Conservation (phyloP, 225 moss, liverwort and hornwort species). For the Pseudisothecium myosuroides region DNA sequence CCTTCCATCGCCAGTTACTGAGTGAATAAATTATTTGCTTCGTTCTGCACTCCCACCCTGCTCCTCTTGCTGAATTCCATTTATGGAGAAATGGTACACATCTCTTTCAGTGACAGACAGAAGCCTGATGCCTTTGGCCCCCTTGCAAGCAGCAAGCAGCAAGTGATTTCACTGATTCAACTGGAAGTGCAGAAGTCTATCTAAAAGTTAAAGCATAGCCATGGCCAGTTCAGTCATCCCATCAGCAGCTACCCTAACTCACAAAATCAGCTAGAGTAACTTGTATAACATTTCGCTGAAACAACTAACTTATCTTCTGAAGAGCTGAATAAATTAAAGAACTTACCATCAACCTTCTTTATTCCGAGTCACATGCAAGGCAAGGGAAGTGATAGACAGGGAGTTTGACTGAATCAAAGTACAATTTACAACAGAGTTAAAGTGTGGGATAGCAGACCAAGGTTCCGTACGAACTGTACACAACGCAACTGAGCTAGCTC, state of each 20-base stretch:
- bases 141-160: conserved; percentile 10
- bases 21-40: not conserved
- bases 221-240: not conserved
- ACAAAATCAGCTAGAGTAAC: not conserved
- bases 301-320: not conserved
- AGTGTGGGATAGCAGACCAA: conserved; percentile 21
- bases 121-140: not conserved
- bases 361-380: not conserved
- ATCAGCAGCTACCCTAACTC: not conserved
- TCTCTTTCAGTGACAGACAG: not conserved
- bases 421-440: not conserved
- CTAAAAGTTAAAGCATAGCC: too few relatives aligned
- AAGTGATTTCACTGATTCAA: not conserved
- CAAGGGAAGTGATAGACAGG: conserved; percentile 1
- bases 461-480: not conserved
- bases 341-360: not conserved
- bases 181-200: not conserved
- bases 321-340: not conserved
- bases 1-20: not conserved
- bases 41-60: not conserved
- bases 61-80: not conserved
- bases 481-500: not conserved
- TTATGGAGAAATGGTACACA: not conserved
- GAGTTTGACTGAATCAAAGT: conserved; percentile 10
- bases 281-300: not conserved